Conservation (phyloP, 768 basidiomycete genomes). For the Leucosporidium yakuticum region DNA sequence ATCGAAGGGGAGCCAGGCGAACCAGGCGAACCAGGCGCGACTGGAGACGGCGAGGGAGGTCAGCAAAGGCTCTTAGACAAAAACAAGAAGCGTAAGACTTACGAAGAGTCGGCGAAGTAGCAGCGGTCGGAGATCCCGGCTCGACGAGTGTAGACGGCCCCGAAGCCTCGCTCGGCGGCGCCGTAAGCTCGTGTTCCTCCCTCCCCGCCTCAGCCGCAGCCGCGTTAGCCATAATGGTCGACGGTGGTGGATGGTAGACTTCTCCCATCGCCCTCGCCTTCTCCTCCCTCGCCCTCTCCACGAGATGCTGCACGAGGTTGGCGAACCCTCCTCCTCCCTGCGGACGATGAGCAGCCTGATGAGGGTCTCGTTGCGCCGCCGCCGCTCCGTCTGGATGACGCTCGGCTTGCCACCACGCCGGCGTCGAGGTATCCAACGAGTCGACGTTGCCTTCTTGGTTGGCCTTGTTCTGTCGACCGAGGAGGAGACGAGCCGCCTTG, state of each 20-base stretch:
- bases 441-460: background rate
- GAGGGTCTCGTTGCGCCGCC: background rate
- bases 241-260: background rate
- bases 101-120: no score
- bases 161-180: no score
- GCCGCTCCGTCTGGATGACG: background rate
- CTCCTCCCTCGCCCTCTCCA: conserved; percentile 32
- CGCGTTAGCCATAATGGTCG: background rate
- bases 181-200: background rate
- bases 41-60: no score
- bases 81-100: no score
- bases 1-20: background rate
- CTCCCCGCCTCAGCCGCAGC: background rate
- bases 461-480: conserved; percentile 41
- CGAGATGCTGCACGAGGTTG: conserved; percentile 25
- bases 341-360: no score
- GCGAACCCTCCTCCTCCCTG: conserved; percentile 22
- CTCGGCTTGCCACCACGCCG: conserved; percentile 1
- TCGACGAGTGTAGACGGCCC: no score
- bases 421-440: background rate
- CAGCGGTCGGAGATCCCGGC: no score
- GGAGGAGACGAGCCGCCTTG: conserved; percentile 44
- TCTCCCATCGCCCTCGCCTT: conserved; percentile 14
- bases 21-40: background rate
- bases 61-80: no score